Evolutionary conservation across 805 yeast genomes (phyloP).

Genomic region (Suhomyces kilbournensis): DNA sequence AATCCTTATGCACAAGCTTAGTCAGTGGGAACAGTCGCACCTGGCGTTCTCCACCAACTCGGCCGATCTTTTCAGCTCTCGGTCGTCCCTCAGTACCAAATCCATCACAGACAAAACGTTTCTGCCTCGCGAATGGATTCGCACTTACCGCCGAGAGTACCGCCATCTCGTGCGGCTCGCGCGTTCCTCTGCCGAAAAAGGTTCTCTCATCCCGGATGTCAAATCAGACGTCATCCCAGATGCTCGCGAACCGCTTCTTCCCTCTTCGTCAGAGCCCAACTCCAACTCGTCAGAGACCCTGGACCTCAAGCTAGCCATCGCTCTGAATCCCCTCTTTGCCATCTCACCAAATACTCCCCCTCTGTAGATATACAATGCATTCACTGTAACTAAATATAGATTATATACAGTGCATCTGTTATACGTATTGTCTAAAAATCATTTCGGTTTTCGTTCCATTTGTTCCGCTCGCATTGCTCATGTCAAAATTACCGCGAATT

Average conservation of each 20-base stretch:
- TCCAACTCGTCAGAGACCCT: background rate
- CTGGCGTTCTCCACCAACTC: slow-evolving; percentile 28
- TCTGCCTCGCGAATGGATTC: slow-evolving; percentile 44
- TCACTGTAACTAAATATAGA: too few species aligned
- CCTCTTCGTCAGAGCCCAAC: background rate
- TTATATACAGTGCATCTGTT: background rate
- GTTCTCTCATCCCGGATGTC: slow-evolving; percentile 1
- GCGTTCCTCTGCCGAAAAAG: slow-evolving; percentile 27
- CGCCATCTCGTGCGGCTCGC: slow-evolving; percentile 24
- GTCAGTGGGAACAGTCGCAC: slow-evolving; percentile 61
- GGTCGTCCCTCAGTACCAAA: slow-evolving; percentile 21
- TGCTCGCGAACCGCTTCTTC: background rate
- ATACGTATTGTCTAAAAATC: background rate
- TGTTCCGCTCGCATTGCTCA: background rate
- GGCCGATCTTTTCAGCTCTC: slow-evolving; percentile 21
- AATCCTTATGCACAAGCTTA: slow-evolving; percentile 53
- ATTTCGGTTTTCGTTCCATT: background rate
- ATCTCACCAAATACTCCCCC: background rate
- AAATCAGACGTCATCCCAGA: background rate
- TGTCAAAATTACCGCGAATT: background rate
- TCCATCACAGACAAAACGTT: slow-evolving; percentile 46
- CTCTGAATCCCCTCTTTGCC: slow-evolving; percentile 5
- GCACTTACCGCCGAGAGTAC: slow-evolving; percentile 39
- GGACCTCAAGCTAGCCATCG: slow-evolving; percentile 1
- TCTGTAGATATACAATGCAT: background rate